Evolutionary conservation across 306 rosid genomes (phyloP).

Genomic region (Quercus wislizeni): DNA sequence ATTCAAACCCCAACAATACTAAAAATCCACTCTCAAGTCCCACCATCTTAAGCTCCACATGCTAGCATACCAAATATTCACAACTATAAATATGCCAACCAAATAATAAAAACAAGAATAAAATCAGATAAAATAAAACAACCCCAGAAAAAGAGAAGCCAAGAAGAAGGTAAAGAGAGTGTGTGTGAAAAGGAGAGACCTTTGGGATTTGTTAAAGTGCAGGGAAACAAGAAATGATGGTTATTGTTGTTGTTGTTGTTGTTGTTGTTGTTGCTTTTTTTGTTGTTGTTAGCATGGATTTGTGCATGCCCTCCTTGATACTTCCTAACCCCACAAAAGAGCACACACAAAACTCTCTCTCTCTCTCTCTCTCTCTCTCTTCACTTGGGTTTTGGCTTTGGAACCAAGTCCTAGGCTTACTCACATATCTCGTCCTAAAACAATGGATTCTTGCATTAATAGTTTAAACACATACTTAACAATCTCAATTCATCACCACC

Average conservation of each 20-base stretch:
- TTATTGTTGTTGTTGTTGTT: neutral
- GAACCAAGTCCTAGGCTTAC: constrained; percentile 22
- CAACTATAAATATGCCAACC: constrained; percentile 6
- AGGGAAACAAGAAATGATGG: constrained; percentile 25
- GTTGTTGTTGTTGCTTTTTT: neutral
- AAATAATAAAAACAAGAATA: neutral
- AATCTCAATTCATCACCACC: constrained; percentile 24
- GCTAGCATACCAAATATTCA: constrained; percentile 26
- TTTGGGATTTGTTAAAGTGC: constrained; percentile 11
- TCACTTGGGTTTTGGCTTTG: neutral
- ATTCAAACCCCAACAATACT: neutral
- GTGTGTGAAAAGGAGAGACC: constrained; percentile 20
- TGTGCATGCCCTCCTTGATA: constrained; percentile 22
- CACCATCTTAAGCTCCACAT: constrained; percentile 26
- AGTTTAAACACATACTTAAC: constrained; percentile 19
- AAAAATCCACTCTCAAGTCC: constrained; percentile 6
- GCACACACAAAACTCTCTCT: neutral
- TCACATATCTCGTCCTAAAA: constrained; percentile 24
- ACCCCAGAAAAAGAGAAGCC: neutral
- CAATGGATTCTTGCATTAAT: constrained; percentile 22
- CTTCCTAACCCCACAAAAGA: constrained; percentile 7
- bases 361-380: neutral
- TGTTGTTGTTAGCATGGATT: constrained; percentile 1
- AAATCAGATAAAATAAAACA: neutral
- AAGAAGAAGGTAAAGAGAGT: neutral